Evolutionary conservation across 208 protist species (phyloP).

Genomic region (Acanthamoeba sp.): DNA sequence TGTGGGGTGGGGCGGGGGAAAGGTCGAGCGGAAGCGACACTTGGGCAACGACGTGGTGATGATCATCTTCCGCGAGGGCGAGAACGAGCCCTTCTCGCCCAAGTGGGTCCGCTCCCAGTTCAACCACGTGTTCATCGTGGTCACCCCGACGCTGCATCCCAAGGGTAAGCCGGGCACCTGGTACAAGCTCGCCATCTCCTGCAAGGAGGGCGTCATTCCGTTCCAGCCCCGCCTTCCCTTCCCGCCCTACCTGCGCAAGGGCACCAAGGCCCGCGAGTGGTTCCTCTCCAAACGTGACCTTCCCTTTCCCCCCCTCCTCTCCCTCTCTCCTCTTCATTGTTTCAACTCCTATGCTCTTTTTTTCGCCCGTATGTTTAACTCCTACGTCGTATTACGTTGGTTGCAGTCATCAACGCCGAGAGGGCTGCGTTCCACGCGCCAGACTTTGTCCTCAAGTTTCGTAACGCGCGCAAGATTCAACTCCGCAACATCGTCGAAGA

Average conservation of each 20-base stretch:
- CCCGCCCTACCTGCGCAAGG: constrained; percentile 53
- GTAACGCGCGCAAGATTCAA: constrained; percentile 52
- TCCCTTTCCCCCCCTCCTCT: neutral
- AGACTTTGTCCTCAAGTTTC: constrained; percentile 65
- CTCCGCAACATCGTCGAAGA: constrained; percentile 62
- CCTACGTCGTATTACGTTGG: neutral
- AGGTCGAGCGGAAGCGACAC: constrained; percentile 84
- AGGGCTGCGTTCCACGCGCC: constrained; percentile 63
- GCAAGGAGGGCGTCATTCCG: constrained; percentile 61
- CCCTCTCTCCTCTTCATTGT: neutral
- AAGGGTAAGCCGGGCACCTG: constrained; percentile 20
- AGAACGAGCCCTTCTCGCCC: constrained; percentile 65
- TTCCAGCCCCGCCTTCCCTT: constrained; percentile 57
- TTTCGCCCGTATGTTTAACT: neutral
- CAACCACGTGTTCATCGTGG: constrained; percentile 56
- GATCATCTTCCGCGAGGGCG: constrained; percentile 82
- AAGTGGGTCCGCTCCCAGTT: constrained; percentile 53
- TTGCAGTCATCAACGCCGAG: constrained; percentile 56
- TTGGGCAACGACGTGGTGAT: constrained; percentile 83
- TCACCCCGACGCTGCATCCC: constrained; percentile 9
- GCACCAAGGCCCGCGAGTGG: constrained; percentile 22
- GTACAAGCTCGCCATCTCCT: constrained; percentile 39
- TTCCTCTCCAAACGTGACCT: constrained; percentile 43
- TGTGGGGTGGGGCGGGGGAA: neutral
- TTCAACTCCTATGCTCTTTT: neutral